These are phyloP conservation scores for Solanum ahanhuiri DNA, from an alignment of 257 asterid species.

Conservation along the genomic window DNA sequence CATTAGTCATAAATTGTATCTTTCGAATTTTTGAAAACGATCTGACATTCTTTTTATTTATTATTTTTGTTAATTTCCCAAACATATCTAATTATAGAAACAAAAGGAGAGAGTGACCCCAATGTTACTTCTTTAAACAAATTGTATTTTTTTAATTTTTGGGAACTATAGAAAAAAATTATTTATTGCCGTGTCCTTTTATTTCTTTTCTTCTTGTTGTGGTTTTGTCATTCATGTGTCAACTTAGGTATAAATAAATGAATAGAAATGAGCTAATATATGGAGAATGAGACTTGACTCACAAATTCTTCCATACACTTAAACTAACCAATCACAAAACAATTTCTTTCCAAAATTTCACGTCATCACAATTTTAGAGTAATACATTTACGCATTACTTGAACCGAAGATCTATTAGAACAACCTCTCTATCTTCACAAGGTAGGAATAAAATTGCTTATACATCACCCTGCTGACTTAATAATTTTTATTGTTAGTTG, in stretches of 20 bases:
- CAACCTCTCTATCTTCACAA: accelerated
- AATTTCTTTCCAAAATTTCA: neutral
- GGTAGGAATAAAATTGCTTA: too few relatives aligned
- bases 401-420: accelerated
- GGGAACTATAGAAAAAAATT: neutral
- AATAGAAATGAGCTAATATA: neutral
- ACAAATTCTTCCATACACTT: neutral
- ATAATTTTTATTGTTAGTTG: accelerated
- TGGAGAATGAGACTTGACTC: neutral
- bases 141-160: accelerated
- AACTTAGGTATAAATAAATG: neutral
- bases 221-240: neutral
- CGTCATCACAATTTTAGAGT: neutral
- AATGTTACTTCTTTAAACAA: neutral
- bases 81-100: neutral
- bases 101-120: neutral
- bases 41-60: too few relatives aligned
- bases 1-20: neutral
- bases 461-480: accelerated
- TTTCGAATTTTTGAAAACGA: neutral
- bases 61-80: neutral
- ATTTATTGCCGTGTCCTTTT: neutral
- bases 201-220: neutral
- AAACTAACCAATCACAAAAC: neutral
- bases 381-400: neutral